These are phyloP conservation scores for Cladophialophora immunda DNA, from an alignment of 2,329 filamentous ascomycete genomes.

Conservation along the genomic window DNA sequence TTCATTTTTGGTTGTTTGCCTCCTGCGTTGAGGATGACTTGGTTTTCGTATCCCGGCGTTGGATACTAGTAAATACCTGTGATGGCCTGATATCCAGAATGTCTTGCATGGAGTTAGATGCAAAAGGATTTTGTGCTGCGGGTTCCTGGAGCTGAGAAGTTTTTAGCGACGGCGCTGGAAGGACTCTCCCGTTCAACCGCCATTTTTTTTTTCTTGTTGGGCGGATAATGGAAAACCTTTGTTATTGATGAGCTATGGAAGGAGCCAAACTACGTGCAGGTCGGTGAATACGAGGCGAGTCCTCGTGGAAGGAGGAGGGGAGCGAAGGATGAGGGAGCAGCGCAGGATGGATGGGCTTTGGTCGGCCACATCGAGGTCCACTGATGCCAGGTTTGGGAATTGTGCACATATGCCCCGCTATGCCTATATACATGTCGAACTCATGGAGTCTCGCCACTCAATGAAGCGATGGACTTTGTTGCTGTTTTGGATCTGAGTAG, in stretches of 20 bases:
- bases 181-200: conserved; percentile 2
- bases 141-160: not conserved
- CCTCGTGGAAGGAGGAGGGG: not conserved
- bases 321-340: not conserved
- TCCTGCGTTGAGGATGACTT: not conserved
- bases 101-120: not conserved
- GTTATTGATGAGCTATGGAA: not conserved
- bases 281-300: not conserved
- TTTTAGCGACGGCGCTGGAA: conserved; percentile 27
- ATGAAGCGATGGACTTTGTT: not conserved
- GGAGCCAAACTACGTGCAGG: not conserved
- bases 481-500: not conserved
- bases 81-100: not conserved
- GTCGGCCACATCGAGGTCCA: not conserved
- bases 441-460: not conserved
- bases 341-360: not conserved
- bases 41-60: not conserved
- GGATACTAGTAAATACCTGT: conserved; percentile 1
- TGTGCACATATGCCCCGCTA: conserved; percentile 3
- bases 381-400: not conserved
- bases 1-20: not conserved
- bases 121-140: not conserved
- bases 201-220: conserved; percentile 1
- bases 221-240: conserved; percentile 5
- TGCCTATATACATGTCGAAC: not conserved